Evolutionary conservation across 2,329 filamentous ascomycete species (phyloP), one percentile per base, ranked within the genome.

Genomic region (Sporothrix brasiliensis): DNA sequence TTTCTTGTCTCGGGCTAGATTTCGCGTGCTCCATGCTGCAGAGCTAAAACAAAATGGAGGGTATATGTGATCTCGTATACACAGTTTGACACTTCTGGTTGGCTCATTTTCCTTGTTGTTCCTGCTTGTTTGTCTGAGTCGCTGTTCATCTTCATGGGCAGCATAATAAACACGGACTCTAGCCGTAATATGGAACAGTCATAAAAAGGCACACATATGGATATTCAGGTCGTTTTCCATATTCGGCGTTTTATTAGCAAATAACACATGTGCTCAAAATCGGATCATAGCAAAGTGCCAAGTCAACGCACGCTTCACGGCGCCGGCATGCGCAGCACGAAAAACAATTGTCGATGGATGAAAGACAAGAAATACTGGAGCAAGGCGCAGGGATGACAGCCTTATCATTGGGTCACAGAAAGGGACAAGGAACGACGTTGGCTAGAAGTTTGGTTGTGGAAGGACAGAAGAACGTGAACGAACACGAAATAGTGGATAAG

Each of bases 251-350:
- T 60, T 68, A 58, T 60, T 39, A 24, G 14, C 47, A 19, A 34
- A 50, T 69, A 50, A 24, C 67, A 50, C 39, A 44, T 44, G 44
- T 53, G 67, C 30, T 58, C n/a, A 50, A 50, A 34, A 21, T 68
- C 41, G 67, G 41, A 10, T 60, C 60, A 49, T 60, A 60, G 4
- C 41, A 30, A 27, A 13, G 39, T 34, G 30, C 4, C 30, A 53
- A n/a, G 41, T 39, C 34, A 6, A 21, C 50, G 34, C 39, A 21
- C 34, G 21, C 41, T 14, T 49, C 50, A 30, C 34, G 58, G 5
- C 21, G 19, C 11, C 5, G 34, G 56, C 19, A 34, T 4, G 34
- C 56, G 11, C n/a, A 34, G 30, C 9, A 60, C 9, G 7, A 13
- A 49, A 16, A 49, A 49, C 14, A 16, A 0, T 16, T 24, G 50